These are phyloP conservation scores for Rhododendron simsii DNA, from an alignment of 148 eudicot genomes.

Conservation along the genomic window DNA sequence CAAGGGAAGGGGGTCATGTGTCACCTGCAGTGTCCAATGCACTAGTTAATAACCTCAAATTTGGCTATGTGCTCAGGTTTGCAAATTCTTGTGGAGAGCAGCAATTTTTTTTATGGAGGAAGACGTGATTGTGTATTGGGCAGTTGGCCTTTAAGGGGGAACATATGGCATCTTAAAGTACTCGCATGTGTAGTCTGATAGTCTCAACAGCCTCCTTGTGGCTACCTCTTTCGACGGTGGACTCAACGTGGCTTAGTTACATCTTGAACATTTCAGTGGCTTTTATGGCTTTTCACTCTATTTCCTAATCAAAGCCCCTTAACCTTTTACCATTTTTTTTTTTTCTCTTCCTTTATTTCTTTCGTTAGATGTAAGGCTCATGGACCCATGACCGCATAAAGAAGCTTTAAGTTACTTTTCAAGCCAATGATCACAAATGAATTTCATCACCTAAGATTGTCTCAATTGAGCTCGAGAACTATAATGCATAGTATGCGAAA, in stretches of 20 bases:
- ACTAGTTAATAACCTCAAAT: no score
- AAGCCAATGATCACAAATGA: not conserved
- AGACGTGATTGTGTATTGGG: not conserved
- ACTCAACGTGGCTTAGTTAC: not conserved
- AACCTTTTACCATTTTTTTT: no score
- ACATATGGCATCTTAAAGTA: not conserved
- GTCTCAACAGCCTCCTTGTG: not conserved
- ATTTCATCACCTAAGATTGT: not conserved
- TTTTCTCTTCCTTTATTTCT: not conserved
- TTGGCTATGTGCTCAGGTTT: not conserved
- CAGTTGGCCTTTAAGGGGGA: not conserved
- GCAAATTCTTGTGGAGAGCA: not conserved
- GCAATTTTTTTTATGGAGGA: not conserved
- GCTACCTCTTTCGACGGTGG: not conserved
- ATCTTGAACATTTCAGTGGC: not conserved
- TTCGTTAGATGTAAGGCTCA: not conserved
- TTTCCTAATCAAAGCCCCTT: not conserved
- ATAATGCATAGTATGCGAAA: not conserved
- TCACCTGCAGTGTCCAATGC: not conserved
- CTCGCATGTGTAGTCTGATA: not conserved
- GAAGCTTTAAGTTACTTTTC: not conserved
- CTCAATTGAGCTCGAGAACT: not conserved
- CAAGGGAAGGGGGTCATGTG: not conserved
- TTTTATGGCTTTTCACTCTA: not conserved
- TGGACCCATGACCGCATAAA: not conserved